Conservation (phyloP, 2,329 filamentous ascomycete genomes). For the Pseudogymnoascus sp. region DNA sequence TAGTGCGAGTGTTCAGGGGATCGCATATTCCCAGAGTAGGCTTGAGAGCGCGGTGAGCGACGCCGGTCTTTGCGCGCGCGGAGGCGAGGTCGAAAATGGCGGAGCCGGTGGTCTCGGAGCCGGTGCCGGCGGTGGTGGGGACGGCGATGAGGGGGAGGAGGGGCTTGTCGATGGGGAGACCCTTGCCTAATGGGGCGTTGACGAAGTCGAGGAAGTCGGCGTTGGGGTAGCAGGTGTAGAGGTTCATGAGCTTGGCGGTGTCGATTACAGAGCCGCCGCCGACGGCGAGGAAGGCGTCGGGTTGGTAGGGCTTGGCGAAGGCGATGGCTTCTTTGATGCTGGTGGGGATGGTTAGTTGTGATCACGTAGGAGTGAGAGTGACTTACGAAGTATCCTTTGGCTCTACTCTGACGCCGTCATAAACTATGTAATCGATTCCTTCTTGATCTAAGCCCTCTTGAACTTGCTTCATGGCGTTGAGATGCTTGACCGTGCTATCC, state of each 20-base stretch:
- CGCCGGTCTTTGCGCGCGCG: constrained; percentile 87
- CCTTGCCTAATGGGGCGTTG: constrained; percentile 85
- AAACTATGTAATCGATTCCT: constrained; percentile 73
- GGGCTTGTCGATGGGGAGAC: constrained; percentile 61
- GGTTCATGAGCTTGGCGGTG: constrained; percentile 97
- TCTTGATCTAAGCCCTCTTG: constrained; percentile 70
- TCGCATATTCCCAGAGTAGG: constrained; percentile 83
- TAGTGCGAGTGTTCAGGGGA: constrained; percentile 85
- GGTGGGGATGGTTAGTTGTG: constrained; percentile 3
- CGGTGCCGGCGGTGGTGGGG: constrained; percentile 78
- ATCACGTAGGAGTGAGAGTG: neutral
- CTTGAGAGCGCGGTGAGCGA: constrained; percentile 91
- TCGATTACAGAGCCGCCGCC: constrained; percentile 94
- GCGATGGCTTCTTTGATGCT: constrained; percentile 84
- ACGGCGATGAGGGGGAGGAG: constrained; percentile 73
- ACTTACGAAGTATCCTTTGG: constrained; percentile 86
- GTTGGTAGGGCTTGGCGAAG: constrained; percentile 68
- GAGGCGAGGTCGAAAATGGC: constrained; percentile 94
- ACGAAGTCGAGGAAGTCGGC: constrained; percentile 97
- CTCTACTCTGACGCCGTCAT: constrained; percentile 72
- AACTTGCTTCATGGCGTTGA: constrained; percentile 86
- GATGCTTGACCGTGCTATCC: constrained; percentile 68
- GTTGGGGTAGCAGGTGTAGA: constrained; percentile 84
- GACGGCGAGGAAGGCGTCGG: constrained; percentile 88
- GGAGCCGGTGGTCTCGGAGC: constrained; percentile 91